These are phyloP conservation scores for Schizonepeta tenuifolia DNA, from an alignment of 257 asterid genomes.

Conservation along the genomic window DNA sequence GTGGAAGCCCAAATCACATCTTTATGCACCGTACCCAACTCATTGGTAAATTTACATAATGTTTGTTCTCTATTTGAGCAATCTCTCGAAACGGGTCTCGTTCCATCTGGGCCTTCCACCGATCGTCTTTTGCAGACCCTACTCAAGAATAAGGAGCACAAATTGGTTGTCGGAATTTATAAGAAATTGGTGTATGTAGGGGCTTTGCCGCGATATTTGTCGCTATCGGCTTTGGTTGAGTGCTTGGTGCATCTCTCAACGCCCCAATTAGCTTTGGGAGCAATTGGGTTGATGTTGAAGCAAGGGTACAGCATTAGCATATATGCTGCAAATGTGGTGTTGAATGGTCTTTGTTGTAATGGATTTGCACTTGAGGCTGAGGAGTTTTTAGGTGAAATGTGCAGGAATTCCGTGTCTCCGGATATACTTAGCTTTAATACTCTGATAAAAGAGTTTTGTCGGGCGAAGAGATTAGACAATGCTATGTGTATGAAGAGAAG, in stretches of 20 bases:
- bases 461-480: constrained; percentile 48
- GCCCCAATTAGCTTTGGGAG: constrained; percentile 54
- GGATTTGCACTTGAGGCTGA: constrained; percentile 51
- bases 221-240: constrained; percentile 55
- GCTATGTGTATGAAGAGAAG: constrained; percentile 59
- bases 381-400: constrained; percentile 50
- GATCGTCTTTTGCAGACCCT: constrained; percentile 56
- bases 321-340: constrained; percentile 54
- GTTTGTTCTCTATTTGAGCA: constrained; percentile 47
- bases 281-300: constrained; percentile 58
- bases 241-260: constrained; percentile 49
- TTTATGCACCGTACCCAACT: constrained; percentile 43
- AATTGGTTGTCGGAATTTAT: constrained; percentile 47
- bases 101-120: constrained; percentile 49
- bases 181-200: constrained; percentile 46
- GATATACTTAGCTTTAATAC: constrained; percentile 68
- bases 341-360: constrained; percentile 59
- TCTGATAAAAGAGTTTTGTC: constrained; percentile 63
- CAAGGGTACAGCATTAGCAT: constrained; percentile 47
- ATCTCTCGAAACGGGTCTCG: constrained; percentile 44
- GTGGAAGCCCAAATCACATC: constrained; percentile 53
- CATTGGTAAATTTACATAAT: constrained; percentile 32
- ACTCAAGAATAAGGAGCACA: constrained; percentile 59
- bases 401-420: constrained; percentile 38
- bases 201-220: constrained; percentile 43